Percentiles rank a stretch among this genome's conserved stretches.
Evolutionary conservation across 345 rosid species (phyloP).

Genomic region (Arabidopsis arenosa): DNA sequence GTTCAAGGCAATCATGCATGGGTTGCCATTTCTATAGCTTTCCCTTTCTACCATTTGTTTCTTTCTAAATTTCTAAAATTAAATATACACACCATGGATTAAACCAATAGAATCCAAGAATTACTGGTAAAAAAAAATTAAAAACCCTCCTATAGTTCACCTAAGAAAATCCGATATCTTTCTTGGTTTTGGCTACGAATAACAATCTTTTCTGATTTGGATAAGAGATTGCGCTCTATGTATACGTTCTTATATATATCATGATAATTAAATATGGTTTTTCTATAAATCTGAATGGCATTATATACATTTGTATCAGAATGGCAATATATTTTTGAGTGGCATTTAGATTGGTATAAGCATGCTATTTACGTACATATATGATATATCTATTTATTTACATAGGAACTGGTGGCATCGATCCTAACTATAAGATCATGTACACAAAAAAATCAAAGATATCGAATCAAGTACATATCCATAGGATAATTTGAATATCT

Average conservation of each 20-base stretch:
- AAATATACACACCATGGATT: background rate
- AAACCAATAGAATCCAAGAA: background rate
- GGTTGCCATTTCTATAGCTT: conserved; percentile 37
- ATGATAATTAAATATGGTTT: background rate
- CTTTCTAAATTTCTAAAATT: background rate
- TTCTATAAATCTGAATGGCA: background rate
- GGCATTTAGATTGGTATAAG: background rate
- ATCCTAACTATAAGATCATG: conserved; percentile 24
- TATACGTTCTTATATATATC: background rate
- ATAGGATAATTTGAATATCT: conserved; percentile 24
- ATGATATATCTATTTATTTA: background rate
- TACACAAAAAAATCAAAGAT: conserved; percentile 4
- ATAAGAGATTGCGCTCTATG: conserved; percentile 32
- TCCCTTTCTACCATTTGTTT: conserved; percentile 16
- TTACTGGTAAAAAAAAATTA: background rate
- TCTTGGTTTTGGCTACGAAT: conserved; percentile 39
- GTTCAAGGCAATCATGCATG: conserved; percentile 50
- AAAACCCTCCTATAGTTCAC: conserved; percentile 13
- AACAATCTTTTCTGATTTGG: conserved; percentile 39
- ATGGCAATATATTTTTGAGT: conserved; percentile 1
- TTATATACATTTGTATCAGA: background rate
- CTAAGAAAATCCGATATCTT: background rate
- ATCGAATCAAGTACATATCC: conserved; percentile 20
- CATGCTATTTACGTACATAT: conserved; percentile 4
- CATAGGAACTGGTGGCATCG: conserved; percentile 19